Evolutionary conservation across 768 basidiomycete species (phyloP).

Genomic region (Agaricus sinodeliciosus): DNA sequence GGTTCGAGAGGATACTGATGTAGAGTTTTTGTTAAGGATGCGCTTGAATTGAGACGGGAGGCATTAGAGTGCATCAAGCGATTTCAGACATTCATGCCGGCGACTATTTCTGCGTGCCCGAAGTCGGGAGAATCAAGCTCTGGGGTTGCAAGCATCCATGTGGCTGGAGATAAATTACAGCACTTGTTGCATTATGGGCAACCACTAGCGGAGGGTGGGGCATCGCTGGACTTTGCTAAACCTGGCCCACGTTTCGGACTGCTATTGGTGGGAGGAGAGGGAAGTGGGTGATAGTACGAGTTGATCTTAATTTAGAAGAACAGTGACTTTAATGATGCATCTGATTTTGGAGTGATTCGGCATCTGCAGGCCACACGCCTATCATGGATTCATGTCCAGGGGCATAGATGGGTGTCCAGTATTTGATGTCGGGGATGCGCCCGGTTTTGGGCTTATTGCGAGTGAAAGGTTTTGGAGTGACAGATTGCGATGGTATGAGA

Average conservation of each 20-base stretch:
- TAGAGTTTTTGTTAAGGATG: background rate
- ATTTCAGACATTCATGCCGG: slow-evolving; percentile 52
- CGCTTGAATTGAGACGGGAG: slow-evolving; percentile 2
- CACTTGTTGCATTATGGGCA: slow-evolving; percentile 43
- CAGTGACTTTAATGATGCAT: background rate
- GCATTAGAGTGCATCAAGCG: slow-evolving; percentile 42
- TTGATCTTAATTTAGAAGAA: background rate
- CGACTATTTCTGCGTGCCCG: slow-evolving; percentile 42
- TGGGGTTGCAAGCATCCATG: slow-evolving; percentile 16
- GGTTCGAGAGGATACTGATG: background rate
- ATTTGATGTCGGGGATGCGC: background rate
- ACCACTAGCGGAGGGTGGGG: slow-evolving; percentile 44
- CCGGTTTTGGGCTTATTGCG: slow-evolving; percentile 2
- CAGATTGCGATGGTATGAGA: slow-evolving; percentile 8
- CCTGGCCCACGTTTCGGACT: slow-evolving; percentile 72
- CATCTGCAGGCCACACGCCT: background rate
- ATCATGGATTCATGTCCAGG: background rate
- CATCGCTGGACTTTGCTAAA: slow-evolving; percentile 60
- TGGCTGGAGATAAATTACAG: slow-evolving; percentile 26
- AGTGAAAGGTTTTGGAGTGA: slow-evolving; percentile 2
- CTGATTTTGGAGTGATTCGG: background rate
- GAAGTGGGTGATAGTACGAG: background rate
- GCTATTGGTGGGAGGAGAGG: slow-evolving; percentile 51
- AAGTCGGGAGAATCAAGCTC: slow-evolving; percentile 8
- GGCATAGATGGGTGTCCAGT: background rate